phyloP scores from a whole-genome alignment of 352 stramenopile species.

The Phytophthora palmivora region DNA sequence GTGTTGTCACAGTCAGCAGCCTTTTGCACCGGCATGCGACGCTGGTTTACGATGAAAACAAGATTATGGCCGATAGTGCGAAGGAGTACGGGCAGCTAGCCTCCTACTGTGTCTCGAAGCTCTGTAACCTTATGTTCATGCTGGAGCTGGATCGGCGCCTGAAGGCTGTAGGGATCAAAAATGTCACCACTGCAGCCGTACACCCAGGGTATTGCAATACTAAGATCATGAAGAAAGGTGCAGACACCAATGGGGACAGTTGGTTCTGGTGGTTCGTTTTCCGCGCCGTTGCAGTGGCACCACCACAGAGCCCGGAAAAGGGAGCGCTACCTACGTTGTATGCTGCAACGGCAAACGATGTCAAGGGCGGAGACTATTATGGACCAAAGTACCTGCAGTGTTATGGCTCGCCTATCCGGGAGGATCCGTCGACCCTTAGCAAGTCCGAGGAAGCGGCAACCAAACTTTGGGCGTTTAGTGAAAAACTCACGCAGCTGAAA shows the following conservation, averaged over 20 bases:
- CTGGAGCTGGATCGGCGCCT: too few species aligned
- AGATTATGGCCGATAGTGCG: conserved; percentile 27
- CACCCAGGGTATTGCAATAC: conserved; percentile 45
- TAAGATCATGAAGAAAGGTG: conserved; percentile 40
- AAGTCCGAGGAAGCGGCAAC: conserved; percentile 29
- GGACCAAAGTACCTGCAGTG: conserved; percentile 36
- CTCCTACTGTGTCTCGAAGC: conserved; percentile 57
- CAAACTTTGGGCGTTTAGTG: conserved; percentile 53
- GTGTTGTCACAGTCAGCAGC: conserved; percentile 56
- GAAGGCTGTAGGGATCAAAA: conserved; percentile 20
- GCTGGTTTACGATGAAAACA: conserved; percentile 25
- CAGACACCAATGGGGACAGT: conserved; percentile 24
- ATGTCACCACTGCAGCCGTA: conserved; percentile 30
- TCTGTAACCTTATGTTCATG: conserved; percentile 63
- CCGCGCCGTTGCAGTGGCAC: conserved; percentile 1
- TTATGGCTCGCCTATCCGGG: conserved; percentile 38
- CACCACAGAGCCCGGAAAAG: conserved; percentile 34
- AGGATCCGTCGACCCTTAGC: conserved; percentile 34
- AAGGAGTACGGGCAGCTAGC: conserved; percentile 26
- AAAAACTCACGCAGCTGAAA: conserved; percentile 39
- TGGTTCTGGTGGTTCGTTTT: conserved; percentile 27
- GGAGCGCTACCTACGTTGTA: conserved; percentile 54
- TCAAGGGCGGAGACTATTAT: conserved; percentile 47
- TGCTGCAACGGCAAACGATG: conserved; percentile 33
- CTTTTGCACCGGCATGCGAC: conserved; percentile 34